Conservation (phyloP, 495 filamentous ascomycete genomes). For the Glutinoglossum americanum region DNA sequence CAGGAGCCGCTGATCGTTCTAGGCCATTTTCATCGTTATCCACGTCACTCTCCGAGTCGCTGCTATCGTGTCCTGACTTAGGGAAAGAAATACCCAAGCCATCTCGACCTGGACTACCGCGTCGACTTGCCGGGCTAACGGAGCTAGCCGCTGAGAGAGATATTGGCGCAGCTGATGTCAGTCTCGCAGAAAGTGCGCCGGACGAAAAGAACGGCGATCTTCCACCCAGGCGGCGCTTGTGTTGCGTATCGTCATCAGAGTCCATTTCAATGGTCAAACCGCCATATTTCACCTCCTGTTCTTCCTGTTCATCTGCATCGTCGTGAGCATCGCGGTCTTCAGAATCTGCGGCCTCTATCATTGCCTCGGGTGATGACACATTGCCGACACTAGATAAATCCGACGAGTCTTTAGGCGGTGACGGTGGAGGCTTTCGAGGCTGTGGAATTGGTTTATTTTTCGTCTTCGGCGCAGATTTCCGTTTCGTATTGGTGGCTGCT, state of each 20-base stretch:
- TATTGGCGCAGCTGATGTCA: background rate
- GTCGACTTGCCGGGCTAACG: conserved; percentile 2
- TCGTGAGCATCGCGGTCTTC: background rate
- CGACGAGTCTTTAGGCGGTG: background rate
- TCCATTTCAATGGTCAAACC: conserved; percentile 5
- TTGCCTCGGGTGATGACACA: background rate
- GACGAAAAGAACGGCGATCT: background rate
- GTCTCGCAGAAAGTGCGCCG: background rate
- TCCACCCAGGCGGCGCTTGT: background rate
- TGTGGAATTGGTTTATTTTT: conserved; percentile 1
- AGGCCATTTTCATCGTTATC: conserved; percentile 3
- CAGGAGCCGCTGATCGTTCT: background rate
- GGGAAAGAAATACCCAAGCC: background rate
- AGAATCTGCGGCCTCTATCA: background rate
- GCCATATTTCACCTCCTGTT: background rate
- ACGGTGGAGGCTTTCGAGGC: background rate
- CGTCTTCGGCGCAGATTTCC: background rate
- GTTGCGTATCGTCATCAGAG: conserved; percentile 2
- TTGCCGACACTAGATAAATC: background rate
- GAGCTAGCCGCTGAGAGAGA: conserved; percentile 6
- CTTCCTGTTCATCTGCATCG: background rate
- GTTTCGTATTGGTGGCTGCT: background rate
- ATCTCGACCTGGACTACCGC: background rate
- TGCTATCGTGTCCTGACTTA: conserved; percentile 3
- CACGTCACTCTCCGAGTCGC: background rate